Conservation (phyloP, 805 yeast genomes). For the Metschnikowia koreensis region DNA sequence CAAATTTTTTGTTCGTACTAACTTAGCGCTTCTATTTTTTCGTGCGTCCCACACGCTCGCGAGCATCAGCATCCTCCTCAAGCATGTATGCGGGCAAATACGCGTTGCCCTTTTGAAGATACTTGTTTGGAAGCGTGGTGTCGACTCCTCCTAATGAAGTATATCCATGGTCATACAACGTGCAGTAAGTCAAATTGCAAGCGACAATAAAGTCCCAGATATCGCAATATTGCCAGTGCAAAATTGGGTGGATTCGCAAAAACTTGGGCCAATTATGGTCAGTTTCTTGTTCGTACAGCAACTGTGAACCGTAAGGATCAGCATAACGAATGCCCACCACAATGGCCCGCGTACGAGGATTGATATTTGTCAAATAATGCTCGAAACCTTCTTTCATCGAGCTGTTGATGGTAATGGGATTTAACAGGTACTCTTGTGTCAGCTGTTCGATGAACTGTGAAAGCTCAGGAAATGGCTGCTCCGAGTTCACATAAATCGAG, state of each 20-base stretch:
- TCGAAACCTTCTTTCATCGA: slow-evolving; percentile 69
- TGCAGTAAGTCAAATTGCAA: slow-evolving; percentile 65
- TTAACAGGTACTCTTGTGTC: slow-evolving; percentile 52
- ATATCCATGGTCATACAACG: slow-evolving; percentile 76
- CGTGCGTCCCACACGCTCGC: slow-evolving; percentile 44
- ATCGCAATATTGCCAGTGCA: slow-evolving; percentile 82
- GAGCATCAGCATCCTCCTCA: slow-evolving; percentile 58
- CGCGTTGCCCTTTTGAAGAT: slow-evolving; percentile 24
- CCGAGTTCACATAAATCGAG: slow-evolving; percentile 75
- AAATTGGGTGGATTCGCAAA: slow-evolving; percentile 78
- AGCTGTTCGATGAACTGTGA: slow-evolving; percentile 62
- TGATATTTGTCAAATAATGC: slow-evolving; percentile 48
- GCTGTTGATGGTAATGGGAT: slow-evolving; percentile 42
- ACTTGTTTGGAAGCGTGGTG: slow-evolving; percentile 73
- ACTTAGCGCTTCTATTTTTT: too few species aligned
- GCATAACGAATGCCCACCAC: slow-evolving; percentile 85
- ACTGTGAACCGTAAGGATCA: slow-evolving; percentile 74
- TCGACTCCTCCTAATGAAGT: slow-evolving; percentile 84
- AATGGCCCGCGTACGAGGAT: slow-evolving; percentile 64
- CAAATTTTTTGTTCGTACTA: too few species aligned
- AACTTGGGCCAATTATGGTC: slow-evolving; percentile 93
- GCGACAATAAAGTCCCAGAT: slow-evolving; percentile 79
- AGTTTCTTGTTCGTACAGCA: slow-evolving; percentile 65
- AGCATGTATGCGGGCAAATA: slow-evolving; percentile 59
- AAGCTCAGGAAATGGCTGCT: slow-evolving; percentile 68